Evolutionary conservation across 2,329 filamentous ascomycete species (phyloP).

Genomic region (Dothideomycetes sp.): DNA sequence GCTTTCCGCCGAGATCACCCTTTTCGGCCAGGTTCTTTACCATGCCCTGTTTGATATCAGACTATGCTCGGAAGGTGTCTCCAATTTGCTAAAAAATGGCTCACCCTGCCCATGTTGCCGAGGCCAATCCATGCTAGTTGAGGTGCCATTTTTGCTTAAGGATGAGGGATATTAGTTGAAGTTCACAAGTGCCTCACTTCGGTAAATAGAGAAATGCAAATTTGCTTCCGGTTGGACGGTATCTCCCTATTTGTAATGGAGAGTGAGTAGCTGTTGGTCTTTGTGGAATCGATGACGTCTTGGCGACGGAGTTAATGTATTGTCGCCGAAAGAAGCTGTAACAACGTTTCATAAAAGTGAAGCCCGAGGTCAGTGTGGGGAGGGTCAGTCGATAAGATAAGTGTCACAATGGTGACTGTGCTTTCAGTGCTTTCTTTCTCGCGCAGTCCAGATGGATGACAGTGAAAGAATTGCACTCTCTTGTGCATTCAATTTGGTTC

Average conservation of each 20-base stretch:
- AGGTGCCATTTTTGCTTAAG: slow-evolving; percentile 23
- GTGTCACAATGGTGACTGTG: neutral
- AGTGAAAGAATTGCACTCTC: too few relatives aligned
- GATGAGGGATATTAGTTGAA: too few relatives aligned
- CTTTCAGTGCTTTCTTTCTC: neutral
- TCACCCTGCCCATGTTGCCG: slow-evolving; percentile 75
- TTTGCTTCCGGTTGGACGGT: too few relatives aligned
- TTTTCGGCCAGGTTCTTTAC: slow-evolving; percentile 73
- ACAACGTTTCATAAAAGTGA: neutral
- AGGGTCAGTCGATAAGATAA: slow-evolving; percentile 5
- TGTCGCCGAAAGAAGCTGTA: neutral
- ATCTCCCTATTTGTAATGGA: too few relatives aligned
- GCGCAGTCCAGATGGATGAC: too few relatives aligned
- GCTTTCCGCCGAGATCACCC: slow-evolving; percentile 51
- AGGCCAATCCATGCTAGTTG: slow-evolving; percentile 70
- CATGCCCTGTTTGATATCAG: slow-evolving; percentile 53
- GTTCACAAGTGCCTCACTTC: too few relatives aligned
- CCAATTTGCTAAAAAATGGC: too few relatives aligned
- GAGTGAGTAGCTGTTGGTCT: too few relatives aligned
- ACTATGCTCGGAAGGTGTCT: too few relatives aligned
- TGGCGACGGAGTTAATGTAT: slow-evolving; percentile 4
- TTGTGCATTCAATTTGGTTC: too few relatives aligned
- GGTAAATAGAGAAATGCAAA: too few relatives aligned
- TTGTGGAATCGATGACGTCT: slow-evolving; percentile 10
- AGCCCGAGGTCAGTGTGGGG: neutral